Percentiles rank a stretch among this genome's conserved stretches.
phyloP scores from a whole-genome alignment of 768 basidiomycete species.

The Cystofilobasidium ferigula region DNA sequence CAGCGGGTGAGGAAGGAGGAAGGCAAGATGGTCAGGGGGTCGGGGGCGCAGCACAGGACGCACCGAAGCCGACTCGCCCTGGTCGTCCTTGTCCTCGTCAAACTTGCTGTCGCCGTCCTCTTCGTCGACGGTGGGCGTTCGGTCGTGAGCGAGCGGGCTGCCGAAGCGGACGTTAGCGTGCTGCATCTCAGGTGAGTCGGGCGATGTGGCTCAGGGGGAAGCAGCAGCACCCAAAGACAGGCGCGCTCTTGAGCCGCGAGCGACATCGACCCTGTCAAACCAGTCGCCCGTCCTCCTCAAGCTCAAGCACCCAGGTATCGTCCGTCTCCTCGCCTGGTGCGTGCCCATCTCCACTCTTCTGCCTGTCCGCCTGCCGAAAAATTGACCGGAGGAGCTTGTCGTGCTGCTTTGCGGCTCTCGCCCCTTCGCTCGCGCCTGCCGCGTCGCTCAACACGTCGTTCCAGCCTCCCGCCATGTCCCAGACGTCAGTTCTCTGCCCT shows the following conservation, averaged over 20 bases:
- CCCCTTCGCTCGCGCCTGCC: not conserved
- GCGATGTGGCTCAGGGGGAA: not conserved
- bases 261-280: not conserved
- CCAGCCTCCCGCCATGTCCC: not conserved
- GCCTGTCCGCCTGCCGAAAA: too few species aligned
- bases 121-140: not conserved
- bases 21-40: not conserved
- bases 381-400: too few species aligned
- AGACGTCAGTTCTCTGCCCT: not conserved
- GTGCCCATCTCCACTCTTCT: too few species aligned
- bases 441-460: not conserved
- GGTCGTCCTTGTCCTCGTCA: not conserved
- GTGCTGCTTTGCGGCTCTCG: not conserved
- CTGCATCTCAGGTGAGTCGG: not conserved
- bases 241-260: too few species aligned
- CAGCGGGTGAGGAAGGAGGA: not conserved
- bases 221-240: too few species aligned
- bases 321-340: too few species aligned
- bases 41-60: not conserved
- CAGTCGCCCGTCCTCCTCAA: too few species aligned
- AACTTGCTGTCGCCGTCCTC: not conserved
- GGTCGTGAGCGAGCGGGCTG: not conserved
- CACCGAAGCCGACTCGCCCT: not conserved
- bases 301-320: too few species aligned
- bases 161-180: constrained; percentile 1